A percentile compares a stretch with the other conserved stretches of the same genome.
Evolutionary conservation across 495 filamentous ascomycete genomes (phyloP).

Genomic region (Aspergillus ostianus): DNA sequence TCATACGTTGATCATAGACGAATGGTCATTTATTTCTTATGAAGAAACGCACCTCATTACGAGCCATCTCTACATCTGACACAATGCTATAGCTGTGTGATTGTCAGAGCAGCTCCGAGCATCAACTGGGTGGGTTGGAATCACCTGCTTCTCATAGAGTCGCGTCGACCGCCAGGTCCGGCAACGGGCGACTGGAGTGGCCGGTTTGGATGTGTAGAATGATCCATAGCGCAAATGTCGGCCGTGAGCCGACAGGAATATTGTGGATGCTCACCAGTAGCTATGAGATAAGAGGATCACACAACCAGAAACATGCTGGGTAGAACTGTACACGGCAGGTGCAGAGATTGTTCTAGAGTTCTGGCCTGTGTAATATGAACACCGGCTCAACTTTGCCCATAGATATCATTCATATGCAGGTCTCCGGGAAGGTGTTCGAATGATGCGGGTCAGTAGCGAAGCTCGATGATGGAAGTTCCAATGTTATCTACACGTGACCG

Average conservation of each 20-base stretch:
- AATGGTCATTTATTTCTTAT: not conserved
- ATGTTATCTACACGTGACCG: not conserved
- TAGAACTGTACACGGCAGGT: not conserved
- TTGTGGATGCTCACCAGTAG: not conserved
- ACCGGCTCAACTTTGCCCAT: not conserved
- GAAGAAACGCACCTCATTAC: constrained; percentile 68
- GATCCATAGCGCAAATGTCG: not conserved
- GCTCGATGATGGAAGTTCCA: not conserved
- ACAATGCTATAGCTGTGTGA: constrained; percentile 68
- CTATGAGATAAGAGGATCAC: not conserved
- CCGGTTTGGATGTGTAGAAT: not conserved
- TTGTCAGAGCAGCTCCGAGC: constrained; percentile 21
- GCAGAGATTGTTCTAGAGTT: not conserved
- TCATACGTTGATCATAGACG: constrained; percentile 4
- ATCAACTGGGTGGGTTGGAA: not conserved
- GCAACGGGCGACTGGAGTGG: constrained; percentile 16
- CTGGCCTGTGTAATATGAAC: not conserved
- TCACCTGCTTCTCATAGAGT: constrained; percentile 75
- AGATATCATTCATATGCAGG: not conserved
- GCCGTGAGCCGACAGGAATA: not conserved
- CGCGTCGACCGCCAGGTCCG: constrained; percentile 48
- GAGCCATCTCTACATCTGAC: constrained; percentile 98
- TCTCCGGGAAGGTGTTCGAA: not conserved
- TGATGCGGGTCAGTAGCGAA: not conserved
- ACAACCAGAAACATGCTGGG: not conserved